A percentile compares a stretch with the other conserved stretches of the same genome.
Conservation (phyloP, 208 protist species). For the Acanthamoeba quina region DNA sequence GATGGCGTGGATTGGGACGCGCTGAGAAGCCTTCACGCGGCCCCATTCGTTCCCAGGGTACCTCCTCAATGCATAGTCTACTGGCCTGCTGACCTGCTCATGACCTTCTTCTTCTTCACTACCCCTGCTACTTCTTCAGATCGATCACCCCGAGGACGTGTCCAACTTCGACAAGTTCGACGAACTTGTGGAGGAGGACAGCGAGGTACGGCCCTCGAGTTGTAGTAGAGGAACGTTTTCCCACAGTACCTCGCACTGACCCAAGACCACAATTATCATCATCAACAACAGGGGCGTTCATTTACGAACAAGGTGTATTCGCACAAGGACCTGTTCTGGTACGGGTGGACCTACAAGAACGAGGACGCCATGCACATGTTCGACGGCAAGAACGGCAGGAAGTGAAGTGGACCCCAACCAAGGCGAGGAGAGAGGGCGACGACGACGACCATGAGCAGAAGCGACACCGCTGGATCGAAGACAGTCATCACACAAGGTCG, state of each 20-base stretch:
- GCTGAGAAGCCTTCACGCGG: slow-evolving; percentile 75
- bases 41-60: slow-evolving; percentile 87
- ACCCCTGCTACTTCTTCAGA: neutral
- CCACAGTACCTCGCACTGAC: too few relatives aligned
- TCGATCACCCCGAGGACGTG: slow-evolving; percentile 50
- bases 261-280: too few relatives aligned
- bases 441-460: neutral
- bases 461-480: neutral
- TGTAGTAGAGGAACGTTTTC: neutral
- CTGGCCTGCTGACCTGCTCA: neutral
- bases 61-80: neutral
- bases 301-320: slow-evolving; percentile 67
- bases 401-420: neutral
- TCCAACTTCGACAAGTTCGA: slow-evolving; percentile 73
- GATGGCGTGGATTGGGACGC: slow-evolving; percentile 87
- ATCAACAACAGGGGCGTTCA: neutral
- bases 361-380: slow-evolving; percentile 61
- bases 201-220: neutral
- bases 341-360: slow-evolving; percentile 67
- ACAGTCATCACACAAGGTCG: neutral
- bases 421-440: neutral
- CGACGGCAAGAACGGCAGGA: slow-evolving; percentile 18
- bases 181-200: slow-evolving; percentile 17
- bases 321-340: slow-evolving; percentile 70
- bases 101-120: neutral